These are phyloP conservation scores for Debaryomyces tyrocola DNA, from an alignment of 805 yeast genomes.

Conservation along the genomic window DNA sequence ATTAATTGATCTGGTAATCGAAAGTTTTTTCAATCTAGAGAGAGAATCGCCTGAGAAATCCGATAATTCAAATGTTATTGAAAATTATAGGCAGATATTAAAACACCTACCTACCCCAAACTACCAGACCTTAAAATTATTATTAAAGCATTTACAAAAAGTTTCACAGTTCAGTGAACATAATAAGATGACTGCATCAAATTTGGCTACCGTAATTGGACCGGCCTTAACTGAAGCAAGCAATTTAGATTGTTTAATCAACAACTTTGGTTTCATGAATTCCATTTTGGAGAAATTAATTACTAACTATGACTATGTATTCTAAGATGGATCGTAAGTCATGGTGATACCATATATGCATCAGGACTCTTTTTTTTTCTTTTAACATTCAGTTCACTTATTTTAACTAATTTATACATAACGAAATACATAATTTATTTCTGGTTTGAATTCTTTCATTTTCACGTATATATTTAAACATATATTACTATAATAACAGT, in stretches of 20 bases:
- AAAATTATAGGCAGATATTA: conserved; percentile 30
- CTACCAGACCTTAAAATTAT: conserved; percentile 63
- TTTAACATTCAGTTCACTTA: too few species aligned
- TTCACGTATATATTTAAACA: conserved; percentile 1
- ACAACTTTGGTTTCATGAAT: conserved; percentile 56
- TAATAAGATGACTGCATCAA: conserved; percentile 87
- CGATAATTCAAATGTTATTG: conserved; percentile 11
- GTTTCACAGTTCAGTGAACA: conserved; percentile 64
- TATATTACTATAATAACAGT: not conserved
- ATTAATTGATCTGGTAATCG: conserved; percentile 65
- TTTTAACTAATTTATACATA: not conserved
- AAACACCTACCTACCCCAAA: conserved; percentile 60
- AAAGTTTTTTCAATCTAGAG: conserved; percentile 48
- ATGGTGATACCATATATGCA: not conserved
- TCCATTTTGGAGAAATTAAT: conserved; percentile 52
- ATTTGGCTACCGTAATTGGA: conserved; percentile 85
- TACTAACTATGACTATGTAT: conserved; percentile 39
- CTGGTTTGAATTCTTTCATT: conserved; percentile 2
- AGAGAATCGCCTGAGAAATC: conserved; percentile 2
- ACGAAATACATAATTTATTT: not conserved
- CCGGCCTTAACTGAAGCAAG: conserved; percentile 61
- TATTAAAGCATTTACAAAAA: conserved; percentile 67
- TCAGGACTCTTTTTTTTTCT: too few species aligned
- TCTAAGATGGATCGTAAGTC: conserved; percentile 17
- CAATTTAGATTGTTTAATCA: conserved; percentile 44